A percentile compares a stretch with the other conserved stretches of the same genome.
These are phyloP conservation scores for Podila minutissima DNA, from an alignment of 192 early-diverging fungal species.

Conservation along the genomic window DNA sequence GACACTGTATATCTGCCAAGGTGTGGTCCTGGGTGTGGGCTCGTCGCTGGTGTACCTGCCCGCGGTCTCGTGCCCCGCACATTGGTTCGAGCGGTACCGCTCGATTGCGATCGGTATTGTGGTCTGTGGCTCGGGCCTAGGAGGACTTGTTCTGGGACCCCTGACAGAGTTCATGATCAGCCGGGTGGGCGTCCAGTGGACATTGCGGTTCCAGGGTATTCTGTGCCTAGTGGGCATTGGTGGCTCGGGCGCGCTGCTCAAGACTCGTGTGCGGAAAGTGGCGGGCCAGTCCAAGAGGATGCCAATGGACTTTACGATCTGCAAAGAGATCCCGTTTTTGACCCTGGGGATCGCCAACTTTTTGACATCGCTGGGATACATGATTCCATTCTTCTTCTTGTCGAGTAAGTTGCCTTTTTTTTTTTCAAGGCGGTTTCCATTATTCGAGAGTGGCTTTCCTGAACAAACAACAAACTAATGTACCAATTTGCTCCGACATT, in stretches of 20 bases:
- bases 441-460: no score
- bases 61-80: slow-evolving; percentile 42
- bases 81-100: slow-evolving; percentile 51
- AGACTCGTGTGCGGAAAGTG: slow-evolving; percentile 37
- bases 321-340: slow-evolving; percentile 30
- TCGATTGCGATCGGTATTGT: slow-evolving; percentile 51
- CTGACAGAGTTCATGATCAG: slow-evolving; percentile 31
- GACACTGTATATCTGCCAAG: slow-evolving; percentile 39
- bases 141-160: slow-evolving; percentile 31
- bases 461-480: neutral
- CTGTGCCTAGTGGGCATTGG: slow-evolving; percentile 44
- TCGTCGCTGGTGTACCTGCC: slow-evolving; percentile 54
- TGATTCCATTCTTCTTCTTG: slow-evolving; percentile 51
- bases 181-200: slow-evolving; percentile 28
- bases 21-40: slow-evolving; percentile 52
- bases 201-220: slow-evolving; percentile 30
- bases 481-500: neutral
- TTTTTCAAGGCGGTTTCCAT: neutral
- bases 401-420: slow-evolving; percentile 22
- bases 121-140: slow-evolving; percentile 50
- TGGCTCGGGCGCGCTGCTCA: slow-evolving; percentile 48
- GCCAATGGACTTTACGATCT: slow-evolving; percentile 44
- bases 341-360: slow-evolving; percentile 36
- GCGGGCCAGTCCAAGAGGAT: slow-evolving; percentile 30
- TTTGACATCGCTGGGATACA: slow-evolving; percentile 48